Base-by-base conservation (phyloP, 176 grass and related monocot species). In the Elymus sibiricus region DNA sequence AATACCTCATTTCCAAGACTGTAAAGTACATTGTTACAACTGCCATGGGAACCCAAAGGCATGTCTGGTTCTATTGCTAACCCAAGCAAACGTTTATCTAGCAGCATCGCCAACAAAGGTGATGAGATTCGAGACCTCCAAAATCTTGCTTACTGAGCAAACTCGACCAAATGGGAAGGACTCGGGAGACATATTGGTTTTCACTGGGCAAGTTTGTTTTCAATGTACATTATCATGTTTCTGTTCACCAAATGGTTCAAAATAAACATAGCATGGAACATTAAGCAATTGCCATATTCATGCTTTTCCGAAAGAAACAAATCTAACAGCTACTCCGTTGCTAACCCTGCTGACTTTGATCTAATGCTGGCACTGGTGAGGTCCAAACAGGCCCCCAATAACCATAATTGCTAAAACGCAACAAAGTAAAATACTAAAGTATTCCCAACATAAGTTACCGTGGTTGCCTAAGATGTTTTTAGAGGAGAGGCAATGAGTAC, bases 371-470 rank as follows among this genome's bases (percentile, higher is more conserved):
- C 24, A 28, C 60, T 13, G 58, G 35, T 8, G 3, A 43, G 77
- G 16, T 42, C 32, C 76, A 78, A 60, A 39, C 53, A 61, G 9
- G 8, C 59, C 37, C 37, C 58, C 37, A n/a, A 65, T 19, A 77
- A 61, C 11, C 64, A 40, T 10, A 31, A 59, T 70, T 82, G 46
- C 51, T 17, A 46, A 46, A 56, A 85, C 24, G 70, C 53, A 43
- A 69, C n/a, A 86, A 14, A 78, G 24, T 27, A 51, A 27, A 86
- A 35, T 42, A 90, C 19, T 55, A 77, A 42, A 43, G 34, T 39
- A 82, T 58, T 79, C 6, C n/a, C 46, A 6, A 32, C 64, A 35
- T 5, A 90, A 37, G 38, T 22, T 66, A 10, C 4, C 12, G 3
- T 32, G 42, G 0, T 13, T 82, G 19, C 44, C 56, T 15, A 74